Base-by-base conservation (phyloP, 495 filamentous ascomycete genomes). In the Platismatia glauca region DNA sequence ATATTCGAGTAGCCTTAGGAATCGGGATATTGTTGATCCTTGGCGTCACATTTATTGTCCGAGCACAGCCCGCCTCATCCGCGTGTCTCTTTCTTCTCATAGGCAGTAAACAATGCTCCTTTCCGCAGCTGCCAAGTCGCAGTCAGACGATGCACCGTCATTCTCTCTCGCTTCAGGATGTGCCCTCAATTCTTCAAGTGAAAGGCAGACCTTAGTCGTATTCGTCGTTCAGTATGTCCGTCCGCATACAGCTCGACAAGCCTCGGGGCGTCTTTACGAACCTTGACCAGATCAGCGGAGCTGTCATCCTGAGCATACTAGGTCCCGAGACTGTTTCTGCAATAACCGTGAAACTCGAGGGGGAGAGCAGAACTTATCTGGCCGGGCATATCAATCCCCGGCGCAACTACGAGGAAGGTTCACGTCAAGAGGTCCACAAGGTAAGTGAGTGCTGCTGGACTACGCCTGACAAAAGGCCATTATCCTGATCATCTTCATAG, bases 281-380 rank as follows among this genome's bases (percentile, higher is more conserved):
- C 69, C 82, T 96, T 60, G 94, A 98, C 73, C 77, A 84, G 63
- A 81, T 98, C 34, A 81, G 79, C 2, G 87, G 87, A 29, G 82
- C 74, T 57, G 82, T 96, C 27, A 71, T 91, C 16, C 73, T 98
- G 57, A 72, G 76, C 22, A 78, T 91, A 9, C 72, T 71, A 13
- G 84, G 81, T 33, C 82, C 85, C 60, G 82, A 89, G 62, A 81
- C 83, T 34, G 79, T 98, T 55, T 82, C 86, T 34, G 83, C 84
- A 16, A 88, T 98, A 59, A 81, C 91, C 48, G 93, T 96, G 66
- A 98, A 98, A 77, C 81, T 98, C 41, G 93, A 98, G 71, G 94
- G 92, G 59, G 91, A 95, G 72, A 89, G 87, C 66, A 80, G 81
- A 55, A 91, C 90, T 24, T 81, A 83, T 50, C 71, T 88, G 71